A percentile compares a stretch with the other conserved stretches of the same genome.
Evolutionary conservation across 148 eudicot species (phyloP).

Genomic region (Vaccinium corymbosum): DNA sequence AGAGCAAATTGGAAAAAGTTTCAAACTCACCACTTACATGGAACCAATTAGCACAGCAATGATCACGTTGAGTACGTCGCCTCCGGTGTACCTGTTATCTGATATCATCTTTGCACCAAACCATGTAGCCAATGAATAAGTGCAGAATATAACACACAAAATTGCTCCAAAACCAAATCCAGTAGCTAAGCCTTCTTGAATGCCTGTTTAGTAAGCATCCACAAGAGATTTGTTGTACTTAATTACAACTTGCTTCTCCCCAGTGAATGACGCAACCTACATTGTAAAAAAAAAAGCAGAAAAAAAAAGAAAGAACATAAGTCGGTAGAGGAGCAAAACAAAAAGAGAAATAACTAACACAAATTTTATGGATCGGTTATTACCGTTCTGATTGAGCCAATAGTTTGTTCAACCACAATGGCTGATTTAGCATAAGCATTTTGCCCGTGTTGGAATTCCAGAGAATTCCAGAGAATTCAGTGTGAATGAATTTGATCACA

Average conservation of each 20-base stretch:
- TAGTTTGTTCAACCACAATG: conserved; percentile 65
- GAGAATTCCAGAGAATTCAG: no score
- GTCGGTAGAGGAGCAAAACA: background rate
- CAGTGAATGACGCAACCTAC: conserved; percentile 82
- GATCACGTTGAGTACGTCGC: conserved; percentile 57
- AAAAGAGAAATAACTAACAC: no score
- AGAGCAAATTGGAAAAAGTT: background rate
- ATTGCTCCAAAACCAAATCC: conserved; percentile 60
- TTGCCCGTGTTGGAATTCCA: no score
- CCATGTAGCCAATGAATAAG: conserved; percentile 71
- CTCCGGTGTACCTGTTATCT: conserved; percentile 53
- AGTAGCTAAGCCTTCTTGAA: conserved; percentile 56
- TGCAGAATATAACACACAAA: conserved; percentile 40
- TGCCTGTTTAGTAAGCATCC: conserved; percentile 54
- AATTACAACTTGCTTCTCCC: conserved; percentile 59
- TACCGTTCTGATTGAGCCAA: conserved; percentile 87
- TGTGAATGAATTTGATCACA: no score
- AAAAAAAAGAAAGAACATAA: background rate
- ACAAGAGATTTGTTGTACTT: conserved; percentile 29
- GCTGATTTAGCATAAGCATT: conserved; percentile 72
- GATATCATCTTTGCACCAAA: conserved; percentile 16
- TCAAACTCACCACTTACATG: conserved; percentile 19
- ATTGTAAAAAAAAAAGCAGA: background rate
- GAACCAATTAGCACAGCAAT: conserved; percentile 43
- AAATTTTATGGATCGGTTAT: no score